A percentile compares a stretch with the other conserved stretches of the same genome.
phyloP scores from a whole-genome alignment of 768 basidiomycete genomes.

The Tylopilus cervinicoccineus region DNA sequence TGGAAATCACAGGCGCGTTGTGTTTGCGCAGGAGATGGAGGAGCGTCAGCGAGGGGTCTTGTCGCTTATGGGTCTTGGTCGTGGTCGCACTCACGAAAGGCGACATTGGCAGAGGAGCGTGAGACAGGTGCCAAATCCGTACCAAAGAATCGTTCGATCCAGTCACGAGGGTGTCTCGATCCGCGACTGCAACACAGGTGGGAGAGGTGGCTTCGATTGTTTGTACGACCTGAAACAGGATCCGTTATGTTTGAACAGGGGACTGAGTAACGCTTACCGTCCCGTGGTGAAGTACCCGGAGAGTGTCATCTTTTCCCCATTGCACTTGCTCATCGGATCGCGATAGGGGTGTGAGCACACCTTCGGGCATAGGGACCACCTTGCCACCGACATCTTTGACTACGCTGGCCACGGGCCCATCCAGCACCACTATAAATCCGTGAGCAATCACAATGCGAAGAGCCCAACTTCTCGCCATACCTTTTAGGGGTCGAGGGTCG shows the following conservation, averaged over 20 bases:
- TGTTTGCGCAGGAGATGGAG: constrained; percentile 82
- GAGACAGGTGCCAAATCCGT: constrained; percentile 71
- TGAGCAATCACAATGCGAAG: constrained; percentile 3
- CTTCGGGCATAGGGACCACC: constrained; percentile 59
- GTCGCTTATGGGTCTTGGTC: constrained; percentile 18
- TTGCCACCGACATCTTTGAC: constrained; percentile 43
- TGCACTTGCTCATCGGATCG: constrained; percentile 66
- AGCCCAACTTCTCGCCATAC: constrained; percentile 31
- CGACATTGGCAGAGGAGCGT: constrained; percentile 20
- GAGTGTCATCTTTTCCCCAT: constrained; percentile 57
- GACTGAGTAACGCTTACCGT: constrained; percentile 38
- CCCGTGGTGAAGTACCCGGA: constrained; percentile 61
- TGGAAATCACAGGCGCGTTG: constrained; percentile 58
- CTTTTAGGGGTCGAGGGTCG: constrained; percentile 50
- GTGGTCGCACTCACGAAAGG: constrained; percentile 19
- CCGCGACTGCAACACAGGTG: constrained; percentile 75
- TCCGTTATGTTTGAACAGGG: background rate
- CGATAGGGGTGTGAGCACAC: constrained; percentile 52
- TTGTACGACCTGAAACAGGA: constrained; percentile 54
- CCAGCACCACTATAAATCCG: constrained; percentile 37
- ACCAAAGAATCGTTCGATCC: constrained; percentile 79
- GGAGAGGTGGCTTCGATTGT: constrained; percentile 71
- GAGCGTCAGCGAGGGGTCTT: constrained; percentile 36
- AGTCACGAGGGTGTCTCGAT: constrained; percentile 68
- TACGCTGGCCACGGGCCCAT: constrained; percentile 38